Percentiles rank a stretch among this genome's conserved stretches.
Evolutionary conservation across 148 eudicot genomes (phyloP).

Genomic region (Cornus florida): DNA sequence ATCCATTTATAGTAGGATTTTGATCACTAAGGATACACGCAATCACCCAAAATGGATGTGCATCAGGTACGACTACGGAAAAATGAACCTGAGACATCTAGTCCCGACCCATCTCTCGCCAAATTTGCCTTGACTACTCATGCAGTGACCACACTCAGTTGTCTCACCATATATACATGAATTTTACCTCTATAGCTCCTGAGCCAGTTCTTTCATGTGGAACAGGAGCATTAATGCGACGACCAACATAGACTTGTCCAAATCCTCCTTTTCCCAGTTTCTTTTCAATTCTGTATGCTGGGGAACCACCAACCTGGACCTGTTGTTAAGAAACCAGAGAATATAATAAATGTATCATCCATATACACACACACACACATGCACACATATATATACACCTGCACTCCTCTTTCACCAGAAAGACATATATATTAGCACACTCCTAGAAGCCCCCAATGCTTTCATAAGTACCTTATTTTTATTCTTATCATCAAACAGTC

Average conservation of each 20-base stretch:
- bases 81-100: background rate
- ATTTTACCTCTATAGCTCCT: slow-evolving; percentile 70
- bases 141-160: background rate
- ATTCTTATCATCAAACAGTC: background rate
- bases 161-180: background rate
- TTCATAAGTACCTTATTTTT: background rate
- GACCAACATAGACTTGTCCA: slow-evolving; percentile 94
- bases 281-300: slow-evolving; percentile 57
- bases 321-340: slow-evolving; percentile 21
- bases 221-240: slow-evolving; percentile 49
- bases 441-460: background rate
- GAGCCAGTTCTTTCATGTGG: slow-evolving; percentile 63
- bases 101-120: background rate
- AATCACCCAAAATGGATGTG: background rate
- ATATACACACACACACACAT: no score
- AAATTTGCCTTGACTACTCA: background rate
- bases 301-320: slow-evolving; percentile 85
- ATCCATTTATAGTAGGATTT: background rate
- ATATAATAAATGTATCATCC: background rate
- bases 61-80: background rate
- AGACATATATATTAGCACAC: background rate
- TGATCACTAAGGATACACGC: background rate
- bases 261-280: slow-evolving; percentile 94
- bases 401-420: no score
- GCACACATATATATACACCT: background rate